phyloP scores from a whole-genome alignment of 441 rosid species.

The Breynia disticha region DNA sequence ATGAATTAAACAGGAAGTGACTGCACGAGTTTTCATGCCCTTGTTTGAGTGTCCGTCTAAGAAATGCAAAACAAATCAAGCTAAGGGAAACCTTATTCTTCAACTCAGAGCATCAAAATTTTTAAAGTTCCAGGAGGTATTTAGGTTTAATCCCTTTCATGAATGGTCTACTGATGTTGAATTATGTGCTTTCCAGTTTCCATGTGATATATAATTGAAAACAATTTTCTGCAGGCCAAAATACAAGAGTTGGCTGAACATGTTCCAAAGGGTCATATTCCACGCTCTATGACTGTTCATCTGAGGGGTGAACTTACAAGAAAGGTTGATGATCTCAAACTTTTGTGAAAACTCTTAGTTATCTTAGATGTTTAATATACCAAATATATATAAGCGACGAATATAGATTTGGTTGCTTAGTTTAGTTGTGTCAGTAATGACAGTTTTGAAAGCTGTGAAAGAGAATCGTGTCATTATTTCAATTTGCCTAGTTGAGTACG shows the following conservation, averaged over 20 bases:
- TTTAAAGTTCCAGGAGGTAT: slow-evolving; percentile 96
- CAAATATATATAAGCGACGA: no score
- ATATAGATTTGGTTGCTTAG: background rate
- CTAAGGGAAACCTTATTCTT: slow-evolving; percentile 80
- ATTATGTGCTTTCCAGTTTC: background rate
- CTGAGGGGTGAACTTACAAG: slow-evolving; percentile 96
- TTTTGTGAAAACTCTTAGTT: no score
- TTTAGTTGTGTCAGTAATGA: no score
- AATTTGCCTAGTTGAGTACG: no score
- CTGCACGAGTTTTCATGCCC: slow-evolving; percentile 95
- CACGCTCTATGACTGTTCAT: slow-evolving; percentile 92
- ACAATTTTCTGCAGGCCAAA: slow-evolving; percentile 62
- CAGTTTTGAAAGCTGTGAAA: no score
- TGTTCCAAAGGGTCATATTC: slow-evolving; percentile 98
- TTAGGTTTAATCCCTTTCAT: slow-evolving; percentile 7
- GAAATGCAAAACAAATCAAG: slow-evolving; percentile 55
- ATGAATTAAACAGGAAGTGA: slow-evolving; percentile 62
- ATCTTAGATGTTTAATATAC: no score
- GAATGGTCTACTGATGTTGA: background rate
- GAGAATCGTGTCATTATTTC: no score
- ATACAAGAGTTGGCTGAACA: slow-evolving; percentile 98
- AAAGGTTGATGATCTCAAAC: slow-evolving; percentile 46
- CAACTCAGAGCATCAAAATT: slow-evolving; percentile 99
- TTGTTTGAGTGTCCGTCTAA: slow-evolving; percentile 75
- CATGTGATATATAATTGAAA: no score